Evolutionary conservation across 2,329 filamentous ascomycete species (phyloP), one percentile per base, ranked within the genome.

Genomic region (Paecilomyces dactylethromorphus): DNA sequence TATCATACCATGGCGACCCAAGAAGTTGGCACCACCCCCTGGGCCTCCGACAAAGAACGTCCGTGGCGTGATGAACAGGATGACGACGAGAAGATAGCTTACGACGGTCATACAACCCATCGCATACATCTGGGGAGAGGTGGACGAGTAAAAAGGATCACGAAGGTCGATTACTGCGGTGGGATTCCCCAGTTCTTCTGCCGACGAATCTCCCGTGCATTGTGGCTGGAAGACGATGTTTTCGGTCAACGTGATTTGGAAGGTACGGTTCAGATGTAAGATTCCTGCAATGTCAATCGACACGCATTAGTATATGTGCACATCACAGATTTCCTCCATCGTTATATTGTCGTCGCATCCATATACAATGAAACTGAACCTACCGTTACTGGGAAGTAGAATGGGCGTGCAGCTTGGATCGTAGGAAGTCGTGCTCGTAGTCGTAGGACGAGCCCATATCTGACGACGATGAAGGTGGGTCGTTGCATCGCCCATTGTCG

Each of bases 91-190:
- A 71, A 95, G 89, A 76, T 95, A 97, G 54, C 92, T 89, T 55
- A 96, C 88, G 58, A 96, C 89, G 0, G 92, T 97, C 18, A 91
- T 91, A 15, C 92, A 90, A 58, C 92, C 92, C 57, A 97, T 89
- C 53, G 92, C 92, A 71, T 97, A 99, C 68, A 90, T 89, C 74
- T 96, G 92, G 13, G 94, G 93, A 52, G 94, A 93, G 21, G 91
- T 92, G 39, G 92, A 96, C 57, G 92, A 89, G 75, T 96, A 96
- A 75, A 99, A 99, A 8, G 92, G 92, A 68, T 96, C 91, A 63
- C 85, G 82, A 57, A 90, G 84, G 73, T 92, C 86, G 60, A 87
- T 84, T 62, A 87, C 75, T 60, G 80, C 79, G 50, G 79, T 77
- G 10, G 77, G 73, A 59, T 77, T 69, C 50, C 65, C 63, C 4